Percentiles rank a stretch among this genome's conserved stretches.
phyloP scores from a whole-genome alignment of 78 protist genomes.

The Anaeramoeba flamelloides region DNA sequence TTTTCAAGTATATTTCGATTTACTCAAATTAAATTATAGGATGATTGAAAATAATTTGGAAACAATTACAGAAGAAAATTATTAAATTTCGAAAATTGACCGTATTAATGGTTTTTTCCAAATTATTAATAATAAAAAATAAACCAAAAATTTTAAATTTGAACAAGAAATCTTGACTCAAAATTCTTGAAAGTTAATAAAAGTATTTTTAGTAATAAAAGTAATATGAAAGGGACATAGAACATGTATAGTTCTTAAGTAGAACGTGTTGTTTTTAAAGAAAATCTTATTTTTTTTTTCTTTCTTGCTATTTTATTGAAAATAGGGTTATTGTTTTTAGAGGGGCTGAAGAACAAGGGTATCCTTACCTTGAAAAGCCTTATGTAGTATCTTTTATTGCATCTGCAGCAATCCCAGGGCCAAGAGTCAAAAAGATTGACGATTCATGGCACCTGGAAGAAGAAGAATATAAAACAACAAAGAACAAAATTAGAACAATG shows the following conservation, averaged over 20 bases:
- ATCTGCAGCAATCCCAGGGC: conserved; percentile 12
- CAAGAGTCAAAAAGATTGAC: neutral
- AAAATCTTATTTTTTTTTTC: conserved; percentile 9
- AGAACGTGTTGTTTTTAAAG: conserved; percentile 10
- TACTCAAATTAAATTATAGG: neutral
- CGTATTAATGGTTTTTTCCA: conserved; percentile 1
- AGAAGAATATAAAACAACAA: neutral
- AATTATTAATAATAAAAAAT: too few relatives aligned
- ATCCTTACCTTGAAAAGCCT: conserved; percentile 25
- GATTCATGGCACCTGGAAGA: conserved; percentile 11
- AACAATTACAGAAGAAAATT: conserved; percentile 1
- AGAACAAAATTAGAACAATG: conserved; percentile 15
- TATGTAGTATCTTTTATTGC: conserved; percentile 9
- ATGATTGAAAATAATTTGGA: neutral
- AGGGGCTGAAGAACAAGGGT: conserved; percentile 26
- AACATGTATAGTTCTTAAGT: conserved; percentile 7
- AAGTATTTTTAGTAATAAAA: conserved; percentile 31
- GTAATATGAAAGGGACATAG: conserved; percentile 21
- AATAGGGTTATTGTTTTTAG: conserved; percentile 17
- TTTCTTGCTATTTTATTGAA: conserved; percentile 13
- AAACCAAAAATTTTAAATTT: neutral
- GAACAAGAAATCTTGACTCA: neutral
- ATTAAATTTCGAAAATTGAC: neutral
- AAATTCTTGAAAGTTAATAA: neutral
- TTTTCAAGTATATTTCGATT: neutral